These are phyloP conservation scores for Nakataea oryzae DNA, from an alignment of 2,329 filamentous ascomycete species.

Conservation along the genomic window DNA sequence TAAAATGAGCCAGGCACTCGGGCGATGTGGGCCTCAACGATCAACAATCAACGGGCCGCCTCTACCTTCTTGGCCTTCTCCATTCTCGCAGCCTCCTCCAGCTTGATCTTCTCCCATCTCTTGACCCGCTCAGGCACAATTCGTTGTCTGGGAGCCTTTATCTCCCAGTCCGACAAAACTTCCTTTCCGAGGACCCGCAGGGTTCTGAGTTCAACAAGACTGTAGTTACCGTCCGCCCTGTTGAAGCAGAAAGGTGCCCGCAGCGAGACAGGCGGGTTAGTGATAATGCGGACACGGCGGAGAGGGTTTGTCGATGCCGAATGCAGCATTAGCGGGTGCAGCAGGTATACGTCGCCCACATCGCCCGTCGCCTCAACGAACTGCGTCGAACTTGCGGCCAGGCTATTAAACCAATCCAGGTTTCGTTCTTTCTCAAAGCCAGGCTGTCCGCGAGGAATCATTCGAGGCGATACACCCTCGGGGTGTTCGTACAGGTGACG, in stretches of 20 bases:
- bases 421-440: slow-evolving; percentile 31
- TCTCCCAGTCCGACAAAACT: slow-evolving; percentile 39
- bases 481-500: slow-evolving; percentile 49
- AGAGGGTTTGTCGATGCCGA: slow-evolving; percentile 36
- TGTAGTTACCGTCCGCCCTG: slow-evolving; percentile 34
- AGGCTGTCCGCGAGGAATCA: slow-evolving; percentile 44
- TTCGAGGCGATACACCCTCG: slow-evolving; percentile 54
- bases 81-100: slow-evolving; percentile 25
- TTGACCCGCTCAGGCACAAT: slow-evolving; percentile 38
- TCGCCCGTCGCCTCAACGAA: slow-evolving; percentile 44
- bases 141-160: slow-evolving; percentile 33
- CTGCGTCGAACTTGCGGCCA: slow-evolving; percentile 27
- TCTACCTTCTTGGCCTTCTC: not conserved
- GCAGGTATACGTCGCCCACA: slow-evolving; percentile 44
- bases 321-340: slow-evolving; percentile 53
- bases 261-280: slow-evolving; percentile 43
- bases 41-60: not conserved
- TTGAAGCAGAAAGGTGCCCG: slow-evolving; percentile 41
- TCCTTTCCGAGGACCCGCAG: slow-evolving; percentile 35
- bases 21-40: too few species aligned
- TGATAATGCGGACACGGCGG: slow-evolving; percentile 35
- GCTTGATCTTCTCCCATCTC: slow-evolving; percentile 38
- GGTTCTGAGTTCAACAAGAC: slow-evolving; percentile 45
- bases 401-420: slow-evolving; percentile 31
- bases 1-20: too few species aligned